Evolutionary conservation across 176 grass and related monocot genomes (phyloP).

Genomic region (Paspalum notatum): DNA sequence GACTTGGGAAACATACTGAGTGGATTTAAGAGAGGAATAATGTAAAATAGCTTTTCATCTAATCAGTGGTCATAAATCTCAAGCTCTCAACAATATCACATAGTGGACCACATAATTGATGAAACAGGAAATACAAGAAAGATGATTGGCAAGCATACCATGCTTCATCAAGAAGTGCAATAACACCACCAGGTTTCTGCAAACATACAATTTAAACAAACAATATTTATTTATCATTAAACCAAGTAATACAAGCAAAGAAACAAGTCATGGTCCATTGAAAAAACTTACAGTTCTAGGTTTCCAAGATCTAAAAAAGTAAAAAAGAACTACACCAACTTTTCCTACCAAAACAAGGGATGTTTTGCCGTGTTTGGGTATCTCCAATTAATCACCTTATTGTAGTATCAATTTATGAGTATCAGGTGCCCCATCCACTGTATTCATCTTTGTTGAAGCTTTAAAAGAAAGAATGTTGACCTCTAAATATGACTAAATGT

Average conservation of each 20-base stretch:
- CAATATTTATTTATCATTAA: not conserved
- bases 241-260: constrained; percentile 26
- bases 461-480: not conserved
- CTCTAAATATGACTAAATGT: constrained; percentile 11
- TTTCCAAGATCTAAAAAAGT: constrained; percentile 17
- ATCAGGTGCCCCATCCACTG: not conserved
- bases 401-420: not conserved
- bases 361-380: not conserved
- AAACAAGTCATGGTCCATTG: constrained; percentile 9
- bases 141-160: constrained; percentile 62
- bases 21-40: constrained; percentile 18
- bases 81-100: constrained; percentile 10
- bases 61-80: constrained; percentile 28
- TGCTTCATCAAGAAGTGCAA: constrained; percentile 99
- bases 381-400: not conserved
- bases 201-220: constrained; percentile 31
- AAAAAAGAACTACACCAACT: constrained; percentile 17
- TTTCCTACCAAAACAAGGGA: constrained; percentile 20
- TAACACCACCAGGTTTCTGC: constrained; percentile 98
- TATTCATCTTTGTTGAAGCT: not conserved
- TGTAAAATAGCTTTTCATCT: constrained; percentile 36
- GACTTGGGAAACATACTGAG: constrained; percentile 98
- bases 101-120: constrained; percentile 28
- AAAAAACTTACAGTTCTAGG: constrained; percentile 25
- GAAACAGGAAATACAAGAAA: constrained; percentile 33